A percentile compares a stretch with the other conserved stretches of the same genome.
Evolutionary conservation across 2,329 filamentous ascomycete genomes (phyloP).

Genomic region (Mollisia scopiformis): DNA sequence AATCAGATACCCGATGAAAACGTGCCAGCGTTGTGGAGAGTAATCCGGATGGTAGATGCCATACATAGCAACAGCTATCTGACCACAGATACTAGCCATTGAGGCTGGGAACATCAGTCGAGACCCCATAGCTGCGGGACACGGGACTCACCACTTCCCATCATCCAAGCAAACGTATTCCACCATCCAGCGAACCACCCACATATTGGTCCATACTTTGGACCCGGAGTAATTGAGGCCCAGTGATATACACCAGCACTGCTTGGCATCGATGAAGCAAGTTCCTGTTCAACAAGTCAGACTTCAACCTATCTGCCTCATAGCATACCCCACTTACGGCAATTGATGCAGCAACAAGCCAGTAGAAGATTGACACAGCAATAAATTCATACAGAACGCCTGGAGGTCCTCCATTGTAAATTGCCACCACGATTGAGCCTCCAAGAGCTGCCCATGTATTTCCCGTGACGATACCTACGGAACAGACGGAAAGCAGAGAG

Average conservation of each 20-base stretch:
- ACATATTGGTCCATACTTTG: constrained; percentile 46
- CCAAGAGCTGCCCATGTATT: constrained; percentile 50
- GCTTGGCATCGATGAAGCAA: constrained; percentile 33
- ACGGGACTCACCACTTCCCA: constrained; percentile 20
- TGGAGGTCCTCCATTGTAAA: constrained; percentile 60
- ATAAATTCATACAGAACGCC: constrained; percentile 66
- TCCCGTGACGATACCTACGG: constrained; percentile 48
- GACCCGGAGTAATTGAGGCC: constrained; percentile 51
- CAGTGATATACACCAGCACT: constrained; percentile 51
- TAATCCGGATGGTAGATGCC: constrained; percentile 50
- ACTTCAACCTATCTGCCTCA: neutral
- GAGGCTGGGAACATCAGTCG: constrained; percentile 19
- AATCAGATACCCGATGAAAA: constrained; percentile 52
- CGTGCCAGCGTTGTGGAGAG: constrained; percentile 50
- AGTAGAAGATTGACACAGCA: constrained; percentile 52
- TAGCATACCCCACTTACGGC: constrained; percentile 41
- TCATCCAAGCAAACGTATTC: constrained; percentile 51
- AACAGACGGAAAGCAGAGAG: constrained; percentile 48
- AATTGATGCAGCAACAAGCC: constrained; percentile 51
- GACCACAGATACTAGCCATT: constrained; percentile 42
- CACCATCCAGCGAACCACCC: constrained; percentile 56
- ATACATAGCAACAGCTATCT: constrained; percentile 51
- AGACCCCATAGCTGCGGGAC: neutral
- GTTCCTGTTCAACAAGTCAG: constrained; percentile 22
- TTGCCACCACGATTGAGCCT: constrained; percentile 45